Base-by-base conservation (phyloP, 257 asterid genomes). In the Fraxinus anomala region DNA sequence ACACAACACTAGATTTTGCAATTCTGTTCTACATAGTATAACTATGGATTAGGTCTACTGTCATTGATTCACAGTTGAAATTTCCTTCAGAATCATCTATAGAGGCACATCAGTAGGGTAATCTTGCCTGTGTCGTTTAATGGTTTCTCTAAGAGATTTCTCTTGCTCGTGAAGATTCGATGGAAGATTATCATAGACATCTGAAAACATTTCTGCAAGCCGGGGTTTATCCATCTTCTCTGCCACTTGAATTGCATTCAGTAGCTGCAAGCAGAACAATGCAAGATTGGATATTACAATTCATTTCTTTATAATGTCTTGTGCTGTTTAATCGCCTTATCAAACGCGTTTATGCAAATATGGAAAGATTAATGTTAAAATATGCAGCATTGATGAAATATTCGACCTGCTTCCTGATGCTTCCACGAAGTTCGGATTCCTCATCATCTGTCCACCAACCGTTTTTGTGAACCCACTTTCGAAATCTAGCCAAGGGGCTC, bases 361-460 rank as follows among this genome's bases (percentile, higher is more conserved):
- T 10, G 49, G 16, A 40, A 40, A 40, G 4, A 40, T 10, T 67
- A 12, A 6, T 47, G n/a, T 59, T 47, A 10, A 54, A 54, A 28
- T 68, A 40, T 51, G 8, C 40, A 68, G 59, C 13, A 12, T 6
- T 23, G 21, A 39, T 77, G 3, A 10, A 19, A 63, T 33, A 24
- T 76, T 79, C 26, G 4, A 92, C 97, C 96, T 93, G 87, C 42
- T 90, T 90, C 82, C 97, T 85, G 68, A 80, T 37, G 84, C 78
- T 83, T 44, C 37, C 78, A 12, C 97, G 92, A 76, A 81, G 92
- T 80, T 88, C 76, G 1, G 82, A 79, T 83, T 92, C 98, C 8
- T 86, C 87, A 39, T 89, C 92, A 7, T 89, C 97, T 0, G 73
- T 88, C 98, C 98, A 95, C 99, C 98, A 95, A 17, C 92, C 89